Base-by-base conservation (phyloP, 2,329 filamentous ascomycete species). In the Epicoccum nigrum region DNA sequence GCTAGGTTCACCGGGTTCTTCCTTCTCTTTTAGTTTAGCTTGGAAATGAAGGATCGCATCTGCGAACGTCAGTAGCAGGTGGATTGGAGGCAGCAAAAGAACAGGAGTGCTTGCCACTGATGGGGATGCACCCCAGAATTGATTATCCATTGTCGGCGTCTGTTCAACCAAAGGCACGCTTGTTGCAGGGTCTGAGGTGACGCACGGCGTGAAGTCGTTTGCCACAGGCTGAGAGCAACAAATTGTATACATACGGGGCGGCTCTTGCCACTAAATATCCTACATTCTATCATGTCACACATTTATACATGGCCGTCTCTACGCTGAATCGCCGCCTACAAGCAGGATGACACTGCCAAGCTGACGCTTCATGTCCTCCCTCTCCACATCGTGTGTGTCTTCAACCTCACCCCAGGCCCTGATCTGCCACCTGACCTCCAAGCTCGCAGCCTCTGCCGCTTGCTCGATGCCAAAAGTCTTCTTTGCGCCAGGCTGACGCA, bases 371-470 rank as follows among this genome's bases (percentile, higher is more conserved):
- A 97, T 63, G 74, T 99, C 94, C 74, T 96, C 93, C 73, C 87
- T 89, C 65, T 96, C 89, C 1, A 99, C 94, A 78, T 99, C 94
- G 75, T 99, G 94, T 21, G 92, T 96, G 74, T 99, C 92, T 73
- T 99, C 94, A 1, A 99, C 94, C 79, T 96, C 92, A 7, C 94
- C 94, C 93, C 94, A 97, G 74, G 89, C 86, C 21, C 83, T 79
- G 1, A 87, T 95, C 81, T 99, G 94, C 87, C 91, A 97, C 58
- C 85, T 81, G 13, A 96, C 90, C 78, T 99, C 94, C 33, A 95
- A 72, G 64, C 84, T 96, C 5, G 88, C 86, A 12, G 88, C 87
- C 64, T 82, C 80, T 0, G 90, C 86, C 1, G 92, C 93, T 70
- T 96, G 86, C 65, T 96, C 89, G 11, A 95, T 86, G 0, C 90